These are phyloP conservation scores for Hanseniaspora gamundiae DNA, from an alignment of 1,139 yeast species.

Conservation along the genomic window DNA sequence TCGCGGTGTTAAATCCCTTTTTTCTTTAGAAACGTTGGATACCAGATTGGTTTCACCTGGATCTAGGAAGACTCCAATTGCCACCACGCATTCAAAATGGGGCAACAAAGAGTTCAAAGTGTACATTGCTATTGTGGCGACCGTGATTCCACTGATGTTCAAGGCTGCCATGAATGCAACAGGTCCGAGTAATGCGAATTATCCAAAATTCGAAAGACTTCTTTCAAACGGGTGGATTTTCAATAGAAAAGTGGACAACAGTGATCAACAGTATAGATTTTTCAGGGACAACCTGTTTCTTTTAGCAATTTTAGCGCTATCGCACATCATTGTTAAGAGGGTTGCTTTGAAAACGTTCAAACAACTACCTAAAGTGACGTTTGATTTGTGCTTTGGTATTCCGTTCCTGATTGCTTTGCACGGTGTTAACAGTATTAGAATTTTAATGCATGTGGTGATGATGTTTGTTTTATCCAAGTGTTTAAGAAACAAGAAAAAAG, in stretches of 20 bases:
- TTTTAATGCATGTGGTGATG: slow-evolving; percentile 24
- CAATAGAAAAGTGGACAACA: slow-evolving; percentile 75
- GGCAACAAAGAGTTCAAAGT: slow-evolving; percentile 56
- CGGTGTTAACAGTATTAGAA: slow-evolving; percentile 58
- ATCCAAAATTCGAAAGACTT: slow-evolving; percentile 45
- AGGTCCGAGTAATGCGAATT: slow-evolving; percentile 67
- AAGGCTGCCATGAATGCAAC: slow-evolving; percentile 76
- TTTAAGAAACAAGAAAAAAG: slow-evolving; percentile 13
- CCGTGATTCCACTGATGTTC: slow-evolving; percentile 73
- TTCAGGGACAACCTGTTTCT: slow-evolving; percentile 70
- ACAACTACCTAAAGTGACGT: slow-evolving; percentile 33
- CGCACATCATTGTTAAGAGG: slow-evolving; percentile 44
- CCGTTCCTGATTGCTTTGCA: slow-evolving; percentile 64
- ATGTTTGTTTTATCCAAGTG: slow-evolving; percentile 27
- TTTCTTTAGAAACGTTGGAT: slow-evolving; percentile 70
- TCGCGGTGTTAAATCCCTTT: slow-evolving; percentile 29
- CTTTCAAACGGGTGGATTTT: slow-evolving; percentile 66
- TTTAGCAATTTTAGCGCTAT: slow-evolving; percentile 38
- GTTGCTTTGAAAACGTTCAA: slow-evolving; percentile 12
- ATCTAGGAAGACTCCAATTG: slow-evolving; percentile 16
- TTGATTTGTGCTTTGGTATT: slow-evolving; percentile 65
- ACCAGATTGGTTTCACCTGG: slow-evolving; percentile 38
- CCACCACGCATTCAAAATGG: slow-evolving; percentile 56
- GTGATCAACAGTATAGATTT: slow-evolving; percentile 80
- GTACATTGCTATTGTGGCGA: slow-evolving; percentile 45